Percentiles rank a stretch among this genome's conserved stretches.
These are phyloP conservation scores for Nymphaea colorata DNA, from an alignment of 164 flowering plant genomes.

Conservation along the genomic window DNA sequence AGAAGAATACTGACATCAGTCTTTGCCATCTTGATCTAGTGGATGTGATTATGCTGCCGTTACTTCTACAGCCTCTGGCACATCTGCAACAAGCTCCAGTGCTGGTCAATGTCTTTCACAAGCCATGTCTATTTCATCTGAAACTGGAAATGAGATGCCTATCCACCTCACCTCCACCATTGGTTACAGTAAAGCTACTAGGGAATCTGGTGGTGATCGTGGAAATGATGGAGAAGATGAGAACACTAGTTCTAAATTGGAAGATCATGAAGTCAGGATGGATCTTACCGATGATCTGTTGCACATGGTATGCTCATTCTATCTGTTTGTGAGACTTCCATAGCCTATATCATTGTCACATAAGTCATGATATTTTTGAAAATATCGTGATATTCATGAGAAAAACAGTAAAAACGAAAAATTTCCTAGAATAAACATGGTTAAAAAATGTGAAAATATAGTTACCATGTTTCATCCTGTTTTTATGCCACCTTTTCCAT, in stretches of 20 bases:
- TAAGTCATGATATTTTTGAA: too few species aligned
- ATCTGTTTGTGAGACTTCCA: not conserved
- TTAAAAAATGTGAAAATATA: too few species aligned
- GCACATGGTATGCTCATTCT: slow-evolving; percentile 62
- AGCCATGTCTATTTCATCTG: slow-evolving; percentile 13
- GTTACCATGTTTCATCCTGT: too few species aligned
- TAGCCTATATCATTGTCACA: too few species aligned
- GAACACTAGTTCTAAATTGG: slow-evolving; percentile 19
- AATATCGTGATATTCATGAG: too few species aligned
- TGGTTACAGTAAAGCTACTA: slow-evolving; percentile 17
- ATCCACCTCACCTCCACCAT: slow-evolving; percentile 15
- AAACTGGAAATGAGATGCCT: slow-evolving; percentile 15
- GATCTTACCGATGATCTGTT: slow-evolving; percentile 92
- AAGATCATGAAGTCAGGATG: slow-evolving; percentile 56
- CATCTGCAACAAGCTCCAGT: slow-evolving; percentile 17
- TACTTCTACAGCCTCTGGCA: slow-evolving; percentile 15
- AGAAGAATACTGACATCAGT: not conserved
- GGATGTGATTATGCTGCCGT: slow-evolving; percentile 13
- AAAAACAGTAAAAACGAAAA: too few species aligned
- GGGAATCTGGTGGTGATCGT: slow-evolving; percentile 16
- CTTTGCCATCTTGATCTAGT: slow-evolving; percentile 12
- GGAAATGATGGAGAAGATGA: slow-evolving; percentile 21
- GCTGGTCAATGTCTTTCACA: slow-evolving; percentile 12
- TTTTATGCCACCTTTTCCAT: too few species aligned
- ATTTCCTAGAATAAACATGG: too few species aligned